Conservation (phyloP, 163 green algal species). For the Volvox carteri region DNA sequence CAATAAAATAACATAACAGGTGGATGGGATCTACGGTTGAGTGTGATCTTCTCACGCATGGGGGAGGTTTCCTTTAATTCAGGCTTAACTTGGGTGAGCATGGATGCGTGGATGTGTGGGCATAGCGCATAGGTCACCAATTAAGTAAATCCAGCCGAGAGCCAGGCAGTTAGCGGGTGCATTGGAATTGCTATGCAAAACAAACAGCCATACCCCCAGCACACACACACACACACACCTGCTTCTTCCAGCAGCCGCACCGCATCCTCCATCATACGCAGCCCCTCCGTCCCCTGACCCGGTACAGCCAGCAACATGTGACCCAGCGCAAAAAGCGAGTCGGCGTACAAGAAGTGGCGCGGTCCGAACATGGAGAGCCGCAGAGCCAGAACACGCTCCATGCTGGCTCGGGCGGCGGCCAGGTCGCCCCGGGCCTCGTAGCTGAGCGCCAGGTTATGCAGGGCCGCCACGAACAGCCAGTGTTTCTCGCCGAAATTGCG, state of each 20-base stretch:
- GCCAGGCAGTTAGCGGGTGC: too few relatives aligned
- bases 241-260: constrained; percentile 56
- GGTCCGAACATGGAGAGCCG: constrained; percentile 66
- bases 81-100: too few relatives aligned
- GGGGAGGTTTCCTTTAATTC: too few relatives aligned
- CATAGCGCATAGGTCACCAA: too few relatives aligned
- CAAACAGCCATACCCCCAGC: too few relatives aligned
- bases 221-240: constrained; percentile 5
- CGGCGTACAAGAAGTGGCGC: constrained; percentile 66
- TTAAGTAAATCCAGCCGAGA: too few relatives aligned
- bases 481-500: constrained; percentile 66
- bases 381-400: constrained; percentile 50
- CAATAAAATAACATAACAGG: too few relatives aligned
- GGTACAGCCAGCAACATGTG: constrained; percentile 53
- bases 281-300: background rate
- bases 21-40: too few relatives aligned
- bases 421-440: constrained; percentile 63
- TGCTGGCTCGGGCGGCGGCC: background rate
- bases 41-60: too few relatives aligned
- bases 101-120: too few relatives aligned
- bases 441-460: constrained; percentile 71
- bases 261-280: constrained; percentile 57
- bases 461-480: constrained; percentile 71
- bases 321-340: constrained; percentile 67
- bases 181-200: too few relatives aligned